These are phyloP conservation scores for Sporobolomyces phaffii DNA, from an alignment of 768 basidiomycete species.

Conservation along the genomic window DNA sequence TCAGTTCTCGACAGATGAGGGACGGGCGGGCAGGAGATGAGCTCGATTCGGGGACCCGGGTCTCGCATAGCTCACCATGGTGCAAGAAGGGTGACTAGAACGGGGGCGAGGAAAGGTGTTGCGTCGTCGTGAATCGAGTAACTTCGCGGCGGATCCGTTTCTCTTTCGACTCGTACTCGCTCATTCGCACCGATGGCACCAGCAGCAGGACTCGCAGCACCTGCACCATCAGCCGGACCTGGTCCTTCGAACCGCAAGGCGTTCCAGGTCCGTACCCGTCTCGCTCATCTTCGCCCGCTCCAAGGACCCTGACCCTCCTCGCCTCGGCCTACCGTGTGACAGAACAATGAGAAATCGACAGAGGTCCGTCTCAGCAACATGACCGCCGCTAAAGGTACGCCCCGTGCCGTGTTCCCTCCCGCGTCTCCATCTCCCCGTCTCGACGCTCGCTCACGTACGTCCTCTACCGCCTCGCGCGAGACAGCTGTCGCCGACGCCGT, in stretches of 20 bases:
- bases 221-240: constrained; percentile 16
- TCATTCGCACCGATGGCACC: too few species aligned
- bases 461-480: background rate
- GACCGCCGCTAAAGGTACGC: constrained; percentile 75
- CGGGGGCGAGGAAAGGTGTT: background rate
- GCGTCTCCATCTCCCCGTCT: background rate
- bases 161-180: too few species aligned
- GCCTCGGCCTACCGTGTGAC: background rate
- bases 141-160: too few species aligned
- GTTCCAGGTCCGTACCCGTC: constrained; percentile 35
- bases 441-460: background rate
- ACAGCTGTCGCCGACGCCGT: constrained; percentile 95
- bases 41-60: too few species aligned
- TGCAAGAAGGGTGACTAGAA: background rate
- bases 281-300: background rate
- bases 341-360: constrained; percentile 84
- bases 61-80: constrained; percentile 27
- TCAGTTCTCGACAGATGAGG: too few species aligned
- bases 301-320: too few species aligned
- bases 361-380: constrained; percentile 94
- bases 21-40: too few species aligned
- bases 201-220: constrained; percentile 17
- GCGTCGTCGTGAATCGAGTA: too few species aligned
- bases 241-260: constrained; percentile 22
- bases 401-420: background rate